Percentiles rank a stretch among this genome's conserved stretches.
Conservation (phyloP, 2,329 filamentous ascomycete genomes). For the Sclerotinia minor region DNA sequence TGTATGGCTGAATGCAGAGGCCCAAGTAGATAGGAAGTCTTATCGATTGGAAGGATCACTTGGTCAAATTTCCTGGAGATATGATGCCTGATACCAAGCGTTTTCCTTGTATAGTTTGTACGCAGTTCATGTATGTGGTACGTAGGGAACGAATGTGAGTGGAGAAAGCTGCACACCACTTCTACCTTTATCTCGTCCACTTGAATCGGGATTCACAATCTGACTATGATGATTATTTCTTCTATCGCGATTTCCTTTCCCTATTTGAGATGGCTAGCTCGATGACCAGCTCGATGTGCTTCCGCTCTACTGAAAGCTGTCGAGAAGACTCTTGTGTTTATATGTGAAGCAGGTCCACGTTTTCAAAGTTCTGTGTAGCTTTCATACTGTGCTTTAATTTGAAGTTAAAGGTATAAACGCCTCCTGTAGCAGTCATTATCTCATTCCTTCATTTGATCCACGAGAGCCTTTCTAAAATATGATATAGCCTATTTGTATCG, state of each 20-base stretch:
- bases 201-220: neutral
- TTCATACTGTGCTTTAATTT: neutral
- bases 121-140: neutral
- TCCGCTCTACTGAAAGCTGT: neutral
- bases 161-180: slow-evolving; percentile 9
- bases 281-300: neutral
- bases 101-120: slow-evolving; percentile 15
- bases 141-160: slow-evolving; percentile 1
- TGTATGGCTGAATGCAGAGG: slow-evolving; percentile 1
- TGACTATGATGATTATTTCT: neutral
- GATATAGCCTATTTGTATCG: slow-evolving; percentile 2
- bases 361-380: neutral
- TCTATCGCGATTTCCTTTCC: slow-evolving; percentile 22
- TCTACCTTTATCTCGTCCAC: slow-evolving; percentile 18
- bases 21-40: slow-evolving; percentile 15
- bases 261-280: slow-evolving; percentile 17
- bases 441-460: neutral
- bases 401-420: neutral
- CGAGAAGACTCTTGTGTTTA: neutral
- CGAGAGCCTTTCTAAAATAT: neutral
- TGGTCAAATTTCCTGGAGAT: neutral
- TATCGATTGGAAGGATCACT: slow-evolving; percentile 4
- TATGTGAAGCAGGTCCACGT: slow-evolving; percentile 10
- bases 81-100: neutral
- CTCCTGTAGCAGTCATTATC: neutral